Evolutionary conservation across 78 protist species (phyloP), one percentile per base, ranked within the genome.

Genomic region (Cavenderia fasciculata): DNA sequence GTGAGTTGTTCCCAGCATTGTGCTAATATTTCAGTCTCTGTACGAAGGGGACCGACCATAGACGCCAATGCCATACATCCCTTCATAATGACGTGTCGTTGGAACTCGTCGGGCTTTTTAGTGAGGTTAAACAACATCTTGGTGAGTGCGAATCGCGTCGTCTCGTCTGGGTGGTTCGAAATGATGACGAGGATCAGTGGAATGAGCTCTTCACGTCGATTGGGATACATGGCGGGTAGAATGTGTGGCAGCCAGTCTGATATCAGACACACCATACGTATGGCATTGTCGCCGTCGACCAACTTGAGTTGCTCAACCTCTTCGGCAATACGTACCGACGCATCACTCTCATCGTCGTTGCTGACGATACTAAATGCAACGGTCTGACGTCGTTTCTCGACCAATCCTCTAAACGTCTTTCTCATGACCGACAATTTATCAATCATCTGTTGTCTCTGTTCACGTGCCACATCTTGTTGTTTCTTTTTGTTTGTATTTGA

Each of bases 81-180:
- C 8, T 85, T 62, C 79, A 91, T 76, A 38, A 91, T 91, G 54
- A 82, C 82, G 38, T 71, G 77, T 33, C 94, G n/a, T 68, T 91
- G 89, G 38, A 74, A 68, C 44, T 91, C 94, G 25, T 91, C 63
- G 25, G 94, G 94, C n/a, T 74, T 75, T 75, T 91, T 91, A 38
- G 65, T 74, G 2, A 91, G 75, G 51, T 91, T 91, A 41, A 91
- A 91, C 63, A 91, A 44, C 54, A 79, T 21, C 11, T 76, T 74
- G 49, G 82, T 89, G 21, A 89, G 77, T 31, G 75, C 47, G 63
- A 78, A 74, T 34, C 94, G n/a, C 5, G 54, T 21, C 0, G 68
- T 69, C n/a, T 73, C 86, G 49, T 91, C 94, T 2, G 94, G 94
- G n/a, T 91, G 94, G 29, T 70, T 74, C 4, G 77, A 78, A 40